Conservation (phyloP, 306 rosid species). For the Vicia villosa region DNA sequence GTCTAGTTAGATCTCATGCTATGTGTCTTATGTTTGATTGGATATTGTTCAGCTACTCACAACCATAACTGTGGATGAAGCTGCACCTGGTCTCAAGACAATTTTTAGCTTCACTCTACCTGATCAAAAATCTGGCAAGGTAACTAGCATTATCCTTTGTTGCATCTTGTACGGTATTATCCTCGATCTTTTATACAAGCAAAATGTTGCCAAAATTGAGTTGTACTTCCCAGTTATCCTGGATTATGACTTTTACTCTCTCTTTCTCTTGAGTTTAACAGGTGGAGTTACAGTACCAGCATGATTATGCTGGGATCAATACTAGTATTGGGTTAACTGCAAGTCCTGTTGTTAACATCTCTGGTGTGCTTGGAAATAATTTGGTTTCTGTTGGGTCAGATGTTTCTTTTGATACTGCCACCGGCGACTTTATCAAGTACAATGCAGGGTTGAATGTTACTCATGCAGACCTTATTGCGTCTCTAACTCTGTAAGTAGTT, state of each 20-base stretch:
- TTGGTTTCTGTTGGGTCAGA: constrained; percentile 73
- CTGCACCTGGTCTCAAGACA: constrained; percentile 90
- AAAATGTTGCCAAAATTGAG: background rate
- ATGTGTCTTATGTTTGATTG: constrained; percentile 15
- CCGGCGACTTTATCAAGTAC: constrained; percentile 73
- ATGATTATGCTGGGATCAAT: constrained; percentile 91
- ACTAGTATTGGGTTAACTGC: constrained; percentile 91
- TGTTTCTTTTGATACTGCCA: constrained; percentile 81
- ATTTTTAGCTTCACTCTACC: constrained; percentile 82
- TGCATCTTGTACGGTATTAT: background rate
- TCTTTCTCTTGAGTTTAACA: constrained; percentile 40
- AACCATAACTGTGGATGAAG: constrained; percentile 86
- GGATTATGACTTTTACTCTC: background rate
- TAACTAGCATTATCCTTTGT: constrained; percentile 30
- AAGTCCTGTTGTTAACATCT: constrained; percentile 78
- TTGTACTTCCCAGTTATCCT: background rate
- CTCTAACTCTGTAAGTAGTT: constrained; percentile 73
- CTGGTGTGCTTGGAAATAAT: constrained; percentile 84
- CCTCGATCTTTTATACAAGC: too few species aligned
- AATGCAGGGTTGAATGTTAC: constrained; percentile 82
- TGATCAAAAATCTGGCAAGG: constrained; percentile 95
- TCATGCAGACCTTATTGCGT: constrained; percentile 75
- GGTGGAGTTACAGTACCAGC: constrained; percentile 92
- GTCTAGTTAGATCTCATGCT: background rate
- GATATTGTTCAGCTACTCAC: constrained; percentile 63